These are phyloP conservation scores for Thuidium tamariscinum DNA, from an alignment of 225 moss, liverwort and hornwort genomes.

Conservation along the genomic window DNA sequence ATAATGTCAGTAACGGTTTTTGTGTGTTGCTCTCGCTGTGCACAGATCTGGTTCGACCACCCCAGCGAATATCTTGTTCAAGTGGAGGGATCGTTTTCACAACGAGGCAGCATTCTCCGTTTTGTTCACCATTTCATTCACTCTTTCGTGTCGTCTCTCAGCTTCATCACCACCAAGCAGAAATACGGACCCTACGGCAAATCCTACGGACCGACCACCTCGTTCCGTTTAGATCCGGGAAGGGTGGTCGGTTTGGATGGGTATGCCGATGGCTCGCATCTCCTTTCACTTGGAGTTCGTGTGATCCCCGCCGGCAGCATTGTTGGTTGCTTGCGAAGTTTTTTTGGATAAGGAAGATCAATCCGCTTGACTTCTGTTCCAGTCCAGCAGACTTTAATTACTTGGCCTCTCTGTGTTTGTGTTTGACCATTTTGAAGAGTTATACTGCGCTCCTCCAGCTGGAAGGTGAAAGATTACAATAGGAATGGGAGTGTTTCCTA, in stretches of 20 bases:
- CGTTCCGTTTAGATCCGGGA: neutral
- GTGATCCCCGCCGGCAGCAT: neutral
- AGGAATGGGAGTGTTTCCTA: neutral
- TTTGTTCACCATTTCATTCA: no score
- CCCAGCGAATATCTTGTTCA: neutral
- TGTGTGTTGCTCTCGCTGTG: neutral
- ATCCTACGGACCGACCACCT: fast-evolving
- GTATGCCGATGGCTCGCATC: fast-evolving
- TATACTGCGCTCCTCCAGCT: fast-evolving
- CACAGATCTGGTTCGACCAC: neutral
- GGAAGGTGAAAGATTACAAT: neutral
- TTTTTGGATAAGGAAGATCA: neutral
- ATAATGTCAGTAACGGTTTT: no score
- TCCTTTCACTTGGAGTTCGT: fast-evolving
- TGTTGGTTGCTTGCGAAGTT: neutral
- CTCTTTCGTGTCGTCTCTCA: neutral
- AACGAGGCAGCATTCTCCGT: fast-evolving
- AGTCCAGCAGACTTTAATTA: no score
- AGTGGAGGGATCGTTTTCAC: neutral
- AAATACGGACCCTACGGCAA: neutral
- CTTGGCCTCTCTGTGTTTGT: no score
- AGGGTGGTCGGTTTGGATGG: neutral
- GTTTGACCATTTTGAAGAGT: neutral
- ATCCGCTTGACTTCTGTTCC: neutral
- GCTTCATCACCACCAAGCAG: neutral